phyloP scores from a whole-genome alignment of 495 filamentous ascomycete species.

The Xylaria castorea region DNA sequence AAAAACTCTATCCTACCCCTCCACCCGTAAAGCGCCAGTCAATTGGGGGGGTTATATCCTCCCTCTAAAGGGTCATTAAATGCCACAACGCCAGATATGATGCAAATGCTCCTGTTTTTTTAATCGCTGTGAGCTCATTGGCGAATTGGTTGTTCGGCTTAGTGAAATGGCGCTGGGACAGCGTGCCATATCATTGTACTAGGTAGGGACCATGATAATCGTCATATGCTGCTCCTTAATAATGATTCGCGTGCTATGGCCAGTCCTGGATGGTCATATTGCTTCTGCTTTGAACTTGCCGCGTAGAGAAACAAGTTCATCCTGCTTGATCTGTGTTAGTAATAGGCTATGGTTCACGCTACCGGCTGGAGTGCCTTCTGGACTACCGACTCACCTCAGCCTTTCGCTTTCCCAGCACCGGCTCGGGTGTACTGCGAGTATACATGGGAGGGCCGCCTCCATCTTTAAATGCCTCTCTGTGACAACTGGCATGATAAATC shows the following conservation, averaged over 20 bases:
- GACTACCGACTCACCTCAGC: slow-evolving; percentile 63
- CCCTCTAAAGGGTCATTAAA: slow-evolving; percentile 8
- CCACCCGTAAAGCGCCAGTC: slow-evolving; percentile 5
- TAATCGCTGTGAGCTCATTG: slow-evolving; percentile 8
- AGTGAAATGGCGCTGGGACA: neutral
- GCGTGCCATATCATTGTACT: neutral
- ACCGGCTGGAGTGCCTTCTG: neutral
- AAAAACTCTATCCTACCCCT: slow-evolving; percentile 24
- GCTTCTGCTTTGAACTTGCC: slow-evolving; percentile 39
- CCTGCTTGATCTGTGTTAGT: slow-evolving; percentile 42
- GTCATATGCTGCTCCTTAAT: neutral
- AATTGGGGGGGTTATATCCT: slow-evolving; percentile 4
- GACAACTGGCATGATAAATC: slow-evolving; percentile 89
- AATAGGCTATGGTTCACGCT: slow-evolving; percentile 4
- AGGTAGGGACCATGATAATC: too few relatives aligned
- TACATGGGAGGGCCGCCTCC: slow-evolving; percentile 52
- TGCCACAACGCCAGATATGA: slow-evolving; percentile 27
- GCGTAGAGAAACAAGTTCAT: slow-evolving; percentile 38
- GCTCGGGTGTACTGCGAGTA: slow-evolving; percentile 65
- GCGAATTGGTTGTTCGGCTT: neutral
- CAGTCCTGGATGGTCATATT: neutral
- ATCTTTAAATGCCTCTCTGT: slow-evolving; percentile 80
- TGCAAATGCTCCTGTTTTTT: slow-evolving; percentile 26
- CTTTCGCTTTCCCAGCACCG: slow-evolving; percentile 77
- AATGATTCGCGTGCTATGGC: slow-evolving; percentile 1